These are phyloP conservation scores for Pythium rhizo-oryzae DNA, from an alignment of 352 stramenopile species.

Conservation along the genomic window DNA sequence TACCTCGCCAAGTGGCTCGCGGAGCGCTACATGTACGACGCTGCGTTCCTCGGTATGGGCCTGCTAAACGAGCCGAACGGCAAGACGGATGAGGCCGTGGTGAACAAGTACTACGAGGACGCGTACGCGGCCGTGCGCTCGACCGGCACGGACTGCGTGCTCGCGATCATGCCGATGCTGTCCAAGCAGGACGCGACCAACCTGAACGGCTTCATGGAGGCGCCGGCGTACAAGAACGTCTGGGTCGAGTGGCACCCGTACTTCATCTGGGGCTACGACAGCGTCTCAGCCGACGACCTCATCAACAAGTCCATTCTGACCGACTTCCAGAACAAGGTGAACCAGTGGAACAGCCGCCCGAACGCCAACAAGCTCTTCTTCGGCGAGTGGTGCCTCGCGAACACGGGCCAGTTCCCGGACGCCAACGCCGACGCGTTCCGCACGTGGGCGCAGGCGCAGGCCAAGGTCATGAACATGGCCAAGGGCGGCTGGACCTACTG, in stretches of 20 bases:
- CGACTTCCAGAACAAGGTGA: conserved; percentile 25
- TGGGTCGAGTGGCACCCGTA: conserved; percentile 43
- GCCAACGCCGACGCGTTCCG: conserved; percentile 12
- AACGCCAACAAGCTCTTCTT: conserved; percentile 38
- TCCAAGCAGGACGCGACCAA: conserved; percentile 28
- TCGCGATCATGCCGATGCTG: conserved; percentile 35
- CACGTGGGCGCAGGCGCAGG: conserved; percentile 18
- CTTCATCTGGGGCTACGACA: conserved; percentile 38
- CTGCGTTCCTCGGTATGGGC: conserved; percentile 42
- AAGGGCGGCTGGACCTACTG: conserved; percentile 32
- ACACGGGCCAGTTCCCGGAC: conserved; percentile 30
- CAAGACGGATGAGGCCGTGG: conserved; percentile 19
- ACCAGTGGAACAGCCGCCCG: conserved; percentile 20
- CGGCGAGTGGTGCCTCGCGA: conserved; percentile 33
- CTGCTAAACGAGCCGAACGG: conserved; percentile 44
- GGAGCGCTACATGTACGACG: conserved; percentile 36
- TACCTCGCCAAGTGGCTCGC: conserved; percentile 36
- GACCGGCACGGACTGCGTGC: conserved; percentile 32
- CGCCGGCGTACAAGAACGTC: conserved; percentile 29
- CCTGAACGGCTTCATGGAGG: conserved; percentile 28
- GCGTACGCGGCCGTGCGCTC: conserved; percentile 32
- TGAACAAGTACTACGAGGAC: conserved; percentile 41
- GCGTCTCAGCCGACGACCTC: conserved; percentile 17
- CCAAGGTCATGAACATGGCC: conserved; percentile 27
- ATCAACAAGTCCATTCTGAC: conserved; percentile 22